A percentile compares a stretch with the other conserved stretches of the same genome.
Evolutionary conservation across 768 basidiomycete genomes (phyloP).

Genomic region (Tremella mesenterica): DNA sequence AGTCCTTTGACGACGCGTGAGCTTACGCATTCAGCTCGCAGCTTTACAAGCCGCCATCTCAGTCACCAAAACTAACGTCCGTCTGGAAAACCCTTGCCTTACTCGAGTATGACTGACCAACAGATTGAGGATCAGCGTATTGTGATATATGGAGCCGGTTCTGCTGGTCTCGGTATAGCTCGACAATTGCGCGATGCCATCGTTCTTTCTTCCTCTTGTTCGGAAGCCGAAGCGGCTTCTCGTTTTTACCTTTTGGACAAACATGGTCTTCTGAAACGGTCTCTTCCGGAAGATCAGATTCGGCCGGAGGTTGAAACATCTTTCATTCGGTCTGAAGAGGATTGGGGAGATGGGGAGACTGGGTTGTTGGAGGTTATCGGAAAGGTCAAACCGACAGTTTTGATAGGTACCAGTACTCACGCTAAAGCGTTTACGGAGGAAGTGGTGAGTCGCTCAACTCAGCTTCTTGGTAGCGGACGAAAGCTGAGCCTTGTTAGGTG

Average conservation of each 20-base stretch:
- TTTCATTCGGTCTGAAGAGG: conserved; percentile 51
- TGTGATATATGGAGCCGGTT: conserved; percentile 65
- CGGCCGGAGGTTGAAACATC: conserved; percentile 49
- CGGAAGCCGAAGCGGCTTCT: conserved; percentile 54
- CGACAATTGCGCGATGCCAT: conserved; percentile 70
- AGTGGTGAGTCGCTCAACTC: conserved; percentile 47
- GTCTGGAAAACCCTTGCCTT: neutral
- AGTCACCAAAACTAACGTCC: conserved; percentile 57
- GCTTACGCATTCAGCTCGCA: conserved; percentile 27
- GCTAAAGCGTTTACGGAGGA: conserved; percentile 70
- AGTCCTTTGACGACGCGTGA: neutral
- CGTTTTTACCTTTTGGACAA: conserved; percentile 68
- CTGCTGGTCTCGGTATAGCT: conserved; percentile 63
- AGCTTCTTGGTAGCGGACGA: neutral
- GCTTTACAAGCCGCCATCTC: conserved; percentile 40
- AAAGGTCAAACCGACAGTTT: conserved; percentile 64
- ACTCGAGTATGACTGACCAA: neutral
- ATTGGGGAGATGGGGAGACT: conserved; percentile 48
- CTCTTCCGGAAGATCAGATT: conserved; percentile 46
- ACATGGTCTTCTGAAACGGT: conserved; percentile 56
- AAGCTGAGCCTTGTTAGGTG: conserved; percentile 19
- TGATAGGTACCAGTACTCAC: conserved; percentile 76
- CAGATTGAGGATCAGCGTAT: conserved; percentile 66
- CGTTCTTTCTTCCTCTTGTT: conserved; percentile 48
- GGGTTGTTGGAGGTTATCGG: conserved; percentile 61